Base-by-base conservation (phyloP, 2,329 filamentous ascomycete species). In the Phyllachora maydis region DNA sequence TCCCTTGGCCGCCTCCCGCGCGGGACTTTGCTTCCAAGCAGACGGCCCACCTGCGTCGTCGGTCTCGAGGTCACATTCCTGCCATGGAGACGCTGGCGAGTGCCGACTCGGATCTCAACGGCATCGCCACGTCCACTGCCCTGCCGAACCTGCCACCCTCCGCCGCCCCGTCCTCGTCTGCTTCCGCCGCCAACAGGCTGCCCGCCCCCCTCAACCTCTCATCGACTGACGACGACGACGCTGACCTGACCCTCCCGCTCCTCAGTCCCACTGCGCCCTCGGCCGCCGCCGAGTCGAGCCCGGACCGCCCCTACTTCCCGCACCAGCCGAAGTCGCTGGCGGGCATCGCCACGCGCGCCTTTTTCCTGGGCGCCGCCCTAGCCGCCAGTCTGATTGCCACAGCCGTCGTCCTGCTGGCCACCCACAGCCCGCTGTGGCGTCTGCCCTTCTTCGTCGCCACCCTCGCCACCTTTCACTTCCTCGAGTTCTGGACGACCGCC, bases 401-500 rank as follows among this genome's bases (percentile, higher is more conserved):
- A 24, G 18, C 36, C 8, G 25, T 36, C 21, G 36, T 50, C 25
- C 35, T 56, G 8, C 10, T 43, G 19, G 35, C 43, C 27, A 51
- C 50, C 4, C 30, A 44, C 9, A 54, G 49, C 16, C 55, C 61
- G 12, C 46, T 63, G 26, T 73, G 67, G 67, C 64, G 68, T 27
- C 43, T 63, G 6, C 62, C 66, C 15, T 67, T 72, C 43, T 85
- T 85, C 51, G 39, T 74, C 22, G 52, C 53, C 24, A 54, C 68
- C 9, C 69, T 95, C 22, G 63, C 72, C 14, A 37, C 74, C 15
- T 95, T 95, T 52, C 88, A 98, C 56, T 95, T 92, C 50, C 70
- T 95, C 46, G 88, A 98, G 50, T 98, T 83, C 56, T 91, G 71
- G 59, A 79, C 72, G 16, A 93, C 85, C 0, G 83, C 85, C 6